Percentiles rank a stretch among this genome's conserved stretches.
These are phyloP conservation scores for Thalia dealbata DNA, from an alignment of 176 grass and related monocot species.

Conservation along the genomic window DNA sequence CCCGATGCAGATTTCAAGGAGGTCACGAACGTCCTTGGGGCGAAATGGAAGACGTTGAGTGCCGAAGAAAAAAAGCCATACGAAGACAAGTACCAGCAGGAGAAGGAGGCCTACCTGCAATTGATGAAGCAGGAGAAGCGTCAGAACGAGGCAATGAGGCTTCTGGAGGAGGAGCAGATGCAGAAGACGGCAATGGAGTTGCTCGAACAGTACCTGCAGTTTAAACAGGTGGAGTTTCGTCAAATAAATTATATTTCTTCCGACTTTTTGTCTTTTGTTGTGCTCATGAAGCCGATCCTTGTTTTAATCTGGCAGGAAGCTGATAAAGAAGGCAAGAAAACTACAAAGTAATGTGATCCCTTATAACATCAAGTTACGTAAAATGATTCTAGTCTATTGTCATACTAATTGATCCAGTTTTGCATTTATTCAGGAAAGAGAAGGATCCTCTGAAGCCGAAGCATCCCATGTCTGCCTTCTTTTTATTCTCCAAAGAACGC, in stretches of 20 bases:
- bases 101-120: constrained; percentile 79
- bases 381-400: not conserved
- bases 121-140: constrained; percentile 75
- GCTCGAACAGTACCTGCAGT: constrained; percentile 75
- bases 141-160: constrained; percentile 83
- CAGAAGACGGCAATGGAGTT: constrained; percentile 72
- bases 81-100: constrained; percentile 71
- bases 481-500: constrained; percentile 59
- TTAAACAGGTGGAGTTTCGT: constrained; percentile 34
- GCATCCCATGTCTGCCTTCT: constrained; percentile 73
- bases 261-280: too few species aligned
- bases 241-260: not conserved
- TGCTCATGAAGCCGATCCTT: too few species aligned
- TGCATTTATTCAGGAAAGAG: constrained; percentile 36
- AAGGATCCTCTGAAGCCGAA: constrained; percentile 84
- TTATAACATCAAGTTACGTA: not conserved
- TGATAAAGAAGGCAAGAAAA: constrained; percentile 36
- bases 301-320: constrained; percentile 26
- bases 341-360: constrained; percentile 20
- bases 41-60: constrained; percentile 61
- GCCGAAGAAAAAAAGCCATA: constrained; percentile 72
- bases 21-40: constrained; percentile 43
- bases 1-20: constrained; percentile 71
- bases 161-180: constrained; percentile 80
- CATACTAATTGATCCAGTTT: not conserved